Evolutionary conservation across 1,284 basidiomycete species (phyloP).

Genomic region (Cutaneotrichosporon curvatum): DNA sequence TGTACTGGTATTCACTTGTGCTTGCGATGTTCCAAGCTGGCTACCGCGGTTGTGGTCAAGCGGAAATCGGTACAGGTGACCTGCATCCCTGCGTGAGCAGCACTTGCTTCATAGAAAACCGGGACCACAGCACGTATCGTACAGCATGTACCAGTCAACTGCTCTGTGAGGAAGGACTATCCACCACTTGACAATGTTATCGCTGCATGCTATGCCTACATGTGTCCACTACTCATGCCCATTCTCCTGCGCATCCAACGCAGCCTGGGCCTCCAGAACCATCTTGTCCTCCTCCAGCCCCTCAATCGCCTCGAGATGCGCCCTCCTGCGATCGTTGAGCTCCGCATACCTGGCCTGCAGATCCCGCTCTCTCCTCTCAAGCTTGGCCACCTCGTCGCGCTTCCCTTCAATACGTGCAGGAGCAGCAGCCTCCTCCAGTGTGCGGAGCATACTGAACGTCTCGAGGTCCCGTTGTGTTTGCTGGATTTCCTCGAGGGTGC

Average conservation of each 20-base stretch:
- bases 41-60: too few relatives aligned
- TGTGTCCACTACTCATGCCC: neutral
- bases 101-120: too few relatives aligned
- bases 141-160: too few relatives aligned
- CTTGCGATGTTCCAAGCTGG: too few relatives aligned
- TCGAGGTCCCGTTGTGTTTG: conserved; percentile 63
- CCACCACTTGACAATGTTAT: too few relatives aligned
- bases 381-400: conserved; percentile 71
- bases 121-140: too few relatives aligned
- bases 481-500: conserved; percentile 64
- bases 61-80: too few relatives aligned
- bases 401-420: conserved; percentile 66
- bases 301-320: conserved; percentile 56
- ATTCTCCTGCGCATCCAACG: conserved; percentile 1
- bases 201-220: too few relatives aligned
- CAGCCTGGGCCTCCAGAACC: conserved; percentile 10
- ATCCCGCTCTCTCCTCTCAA: conserved; percentile 66
- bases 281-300: conserved; percentile 44
- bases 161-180: too few relatives aligned
- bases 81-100: too few relatives aligned
- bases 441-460: conserved; percentile 65
- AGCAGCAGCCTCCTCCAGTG: conserved; percentile 65
- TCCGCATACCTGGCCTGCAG: conserved; percentile 79
- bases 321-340: conserved; percentile 63
- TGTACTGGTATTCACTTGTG: too few relatives aligned